Evolutionary conservation across 148 eudicot genomes (phyloP).

Genomic region (Rhododendron henanense): DNA sequence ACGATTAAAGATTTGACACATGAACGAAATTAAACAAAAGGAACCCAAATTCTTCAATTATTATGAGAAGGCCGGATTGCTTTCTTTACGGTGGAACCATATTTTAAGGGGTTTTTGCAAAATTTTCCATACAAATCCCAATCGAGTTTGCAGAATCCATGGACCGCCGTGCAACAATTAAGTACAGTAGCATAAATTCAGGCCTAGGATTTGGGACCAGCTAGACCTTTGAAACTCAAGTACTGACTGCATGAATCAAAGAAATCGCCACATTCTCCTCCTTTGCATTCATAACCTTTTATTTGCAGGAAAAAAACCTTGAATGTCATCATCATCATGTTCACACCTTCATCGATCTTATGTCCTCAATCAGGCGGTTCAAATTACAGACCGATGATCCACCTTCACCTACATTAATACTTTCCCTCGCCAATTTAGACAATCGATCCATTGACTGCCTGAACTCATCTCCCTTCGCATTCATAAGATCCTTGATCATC

Average conservation of each 20-base stretch:
- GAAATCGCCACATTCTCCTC: not conserved
- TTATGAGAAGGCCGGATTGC: too few relatives aligned
- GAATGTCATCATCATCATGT: too few relatives aligned
- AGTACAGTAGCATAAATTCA: not conserved
- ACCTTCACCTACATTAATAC: constrained; percentile 27
- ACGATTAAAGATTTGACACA: too few relatives aligned
- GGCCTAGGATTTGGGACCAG: not conserved
- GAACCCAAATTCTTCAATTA: too few relatives aligned
- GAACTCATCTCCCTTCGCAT: constrained; percentile 23
- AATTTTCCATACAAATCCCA: not conserved
- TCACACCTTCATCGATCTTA: constrained; percentile 19
- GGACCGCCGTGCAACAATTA: not conserved
- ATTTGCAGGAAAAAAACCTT: not conserved
- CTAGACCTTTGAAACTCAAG: not conserved
- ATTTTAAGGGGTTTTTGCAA: too few relatives aligned
- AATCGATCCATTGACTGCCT: constrained; percentile 15
- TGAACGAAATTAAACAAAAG: too few relatives aligned
- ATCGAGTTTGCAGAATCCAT: not conserved
- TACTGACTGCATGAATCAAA: not conserved
- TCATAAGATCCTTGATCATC: constrained; percentile 30
- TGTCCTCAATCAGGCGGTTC: constrained; percentile 30
- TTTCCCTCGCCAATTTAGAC: constrained; percentile 19
- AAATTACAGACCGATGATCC: constrained; percentile 33
- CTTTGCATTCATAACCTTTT: not conserved
- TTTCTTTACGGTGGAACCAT: too few relatives aligned